Base-by-base conservation (phyloP, 176 grass and related monocot genomes). In the Zizania latifolia region DNA sequence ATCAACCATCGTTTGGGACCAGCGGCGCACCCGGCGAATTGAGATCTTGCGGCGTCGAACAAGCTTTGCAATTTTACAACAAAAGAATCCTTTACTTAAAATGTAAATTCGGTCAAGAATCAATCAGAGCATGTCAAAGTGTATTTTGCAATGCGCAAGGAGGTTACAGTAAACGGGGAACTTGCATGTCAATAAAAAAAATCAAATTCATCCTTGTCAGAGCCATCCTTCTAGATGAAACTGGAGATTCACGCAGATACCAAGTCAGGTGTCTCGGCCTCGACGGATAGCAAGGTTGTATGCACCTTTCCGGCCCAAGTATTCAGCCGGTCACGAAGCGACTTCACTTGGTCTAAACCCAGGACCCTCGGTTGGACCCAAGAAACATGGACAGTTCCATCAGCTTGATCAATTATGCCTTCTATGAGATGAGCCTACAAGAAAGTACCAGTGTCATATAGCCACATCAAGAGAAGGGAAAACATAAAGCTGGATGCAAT, bases 361-460 rank as follows among this genome's bases (percentile, higher is more conserved):
- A 97, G 62, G 62, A 97, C 87, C 85, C 90, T 90, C 10, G 85
- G 90, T 70, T 97, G 85, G 61, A 90, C 90, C 93, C 87, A 93
- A 2, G 90, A 93, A 32, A 97, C 79, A 43, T 84, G 48, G 29
- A 93, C 79, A 35, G 80, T 90, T 23, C 82, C 90, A 22, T 88
- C 90, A 14, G 90, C 93, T 78, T 88, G 79, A 65, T 97, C 90
- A 66, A 97, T 97, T 84, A 90, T 84, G 58, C 93, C 93, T 84
- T 97, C 90, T 43, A 97, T 90, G 54, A 97, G 87, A 88, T 72
- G 93, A 59, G 89, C 93, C 93, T 97, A 79, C 70, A 53, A 43
- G 48, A 51, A 53, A 57, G 27, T 27, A 61, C 10, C 0, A 9
- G 2, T 15, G 48, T 76, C 35, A 80, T 50, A 75, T 15, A 37